Evolutionary conservation across 768 basidiomycete species (phyloP), one percentile per base, ranked within the genome.

Genomic region (Leccinum ochraceum): DNA sequence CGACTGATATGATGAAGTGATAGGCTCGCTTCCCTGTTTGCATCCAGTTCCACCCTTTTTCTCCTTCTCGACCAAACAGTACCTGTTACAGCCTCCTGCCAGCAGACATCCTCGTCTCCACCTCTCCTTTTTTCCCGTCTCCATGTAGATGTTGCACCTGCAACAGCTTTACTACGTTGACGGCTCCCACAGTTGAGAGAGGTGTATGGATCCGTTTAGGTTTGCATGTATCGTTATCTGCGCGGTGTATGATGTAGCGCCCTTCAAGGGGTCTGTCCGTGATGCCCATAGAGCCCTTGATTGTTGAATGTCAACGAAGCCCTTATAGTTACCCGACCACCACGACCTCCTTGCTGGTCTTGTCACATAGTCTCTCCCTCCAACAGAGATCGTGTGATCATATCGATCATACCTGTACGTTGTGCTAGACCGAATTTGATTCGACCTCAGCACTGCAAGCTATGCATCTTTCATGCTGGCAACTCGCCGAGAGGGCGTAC

Each of bases 21-120:
- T 44, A 44, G 44, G 44, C 44, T 44, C n/a, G 34, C 20, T 16
- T 44, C 50, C 34, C 26, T 59, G 28, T 24, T 20, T 14, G 13
- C 52, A 37, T 44, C 39, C 3, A 30, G 46, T 20, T 7, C n/a
- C 53, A 26, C n/a, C 17, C 1, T 10, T 48, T 52, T n/a, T 50
- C 60, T 53, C 32, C 20, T 20, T 59, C 30, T 55, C 57, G 61
- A 62, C 56, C 60, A 71, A 66, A 68, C 64, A 26, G 64, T 60
- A 51, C 61, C 58, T 71, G 62, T 56, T 51, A 64, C 54, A 56
- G 49, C 57, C 24, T 9, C 44, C 52, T 66, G 61, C 58, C 67
- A 61, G 54, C 61, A 46, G 7, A 6, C 9, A 50, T 56, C 55
- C 56, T 58, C 56, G 49, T 37, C 54, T 50, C 50, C 54, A 26